A percentile compares a stretch with the other conserved stretches of the same genome.
Evolutionary conservation across 164 flowering plant species (phyloP).

Genomic region (Vitis vinifera): ASM3070453v1 NC_081811.1:25099001-25099500

Average conservation of each 20-base stretch:
- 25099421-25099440: constrained; percentile 50
- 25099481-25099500: constrained; percentile 26
- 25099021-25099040: constrained; percentile 21
- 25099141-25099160: constrained; percentile 15
- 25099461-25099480: constrained; percentile 65
- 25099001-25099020: constrained; percentile 20
- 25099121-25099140: constrained; percentile 36
- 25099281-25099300: constrained; percentile 42
- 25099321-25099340: constrained; percentile 61
- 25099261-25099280: constrained; percentile 13
- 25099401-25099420: constrained; percentile 54
- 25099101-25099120: constrained; percentile 55
- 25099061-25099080: constrained; percentile 62
- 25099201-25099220: not conserved
- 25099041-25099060: constrained; percentile 68
- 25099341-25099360: constrained; percentile 84
- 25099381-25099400: constrained; percentile 87
- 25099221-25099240: not conserved
- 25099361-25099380: constrained; percentile 65
- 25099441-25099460: constrained; percentile 65
- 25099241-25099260: constrained; percentile 26
- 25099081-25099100: constrained; percentile 51
- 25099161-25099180: constrained; percentile 24
- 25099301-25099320: constrained; percentile 63
- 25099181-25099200: not conserved